Conservation (phyloP, 345 rosid species). For the Syzygium grande region DNA sequence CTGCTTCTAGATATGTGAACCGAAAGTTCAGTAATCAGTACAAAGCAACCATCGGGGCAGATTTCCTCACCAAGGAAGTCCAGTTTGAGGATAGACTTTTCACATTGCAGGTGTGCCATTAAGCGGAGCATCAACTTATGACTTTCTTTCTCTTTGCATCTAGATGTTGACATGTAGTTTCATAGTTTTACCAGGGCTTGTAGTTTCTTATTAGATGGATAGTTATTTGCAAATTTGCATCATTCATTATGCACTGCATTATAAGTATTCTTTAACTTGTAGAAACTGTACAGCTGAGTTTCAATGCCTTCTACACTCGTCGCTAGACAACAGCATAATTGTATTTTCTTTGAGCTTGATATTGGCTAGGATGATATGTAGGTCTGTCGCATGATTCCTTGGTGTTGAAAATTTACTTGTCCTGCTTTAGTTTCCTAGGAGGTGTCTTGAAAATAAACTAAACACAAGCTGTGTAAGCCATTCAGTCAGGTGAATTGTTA, state of each 20-base stretch:
- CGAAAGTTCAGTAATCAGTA: constrained; percentile 88
- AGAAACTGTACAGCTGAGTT: background rate
- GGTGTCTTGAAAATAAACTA: background rate
- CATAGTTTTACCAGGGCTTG: background rate
- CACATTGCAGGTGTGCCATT: constrained; percentile 65
- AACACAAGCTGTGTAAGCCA: background rate
- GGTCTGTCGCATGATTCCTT: background rate
- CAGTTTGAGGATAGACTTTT: constrained; percentile 80
- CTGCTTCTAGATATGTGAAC: constrained; percentile 66
- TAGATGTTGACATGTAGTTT: background rate
- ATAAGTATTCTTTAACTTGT: background rate
- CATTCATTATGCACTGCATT: background rate
- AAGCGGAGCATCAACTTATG: background rate
- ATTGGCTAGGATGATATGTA: background rate
- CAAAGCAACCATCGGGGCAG: constrained; percentile 93
- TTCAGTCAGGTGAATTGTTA: background rate
- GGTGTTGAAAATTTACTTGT: background rate
- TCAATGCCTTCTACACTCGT: background rate
- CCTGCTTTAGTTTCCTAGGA: background rate
- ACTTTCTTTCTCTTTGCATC: background rate
- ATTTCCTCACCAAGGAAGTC: constrained; percentile 90
- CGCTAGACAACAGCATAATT: background rate
- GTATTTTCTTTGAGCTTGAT: background rate
- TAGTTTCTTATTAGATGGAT: background rate
- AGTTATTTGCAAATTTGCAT: background rate